A percentile compares a stretch with the other conserved stretches of the same genome.
Conservation (phyloP, 257 asterid species). For the Penstemon eatonii region DNA sequence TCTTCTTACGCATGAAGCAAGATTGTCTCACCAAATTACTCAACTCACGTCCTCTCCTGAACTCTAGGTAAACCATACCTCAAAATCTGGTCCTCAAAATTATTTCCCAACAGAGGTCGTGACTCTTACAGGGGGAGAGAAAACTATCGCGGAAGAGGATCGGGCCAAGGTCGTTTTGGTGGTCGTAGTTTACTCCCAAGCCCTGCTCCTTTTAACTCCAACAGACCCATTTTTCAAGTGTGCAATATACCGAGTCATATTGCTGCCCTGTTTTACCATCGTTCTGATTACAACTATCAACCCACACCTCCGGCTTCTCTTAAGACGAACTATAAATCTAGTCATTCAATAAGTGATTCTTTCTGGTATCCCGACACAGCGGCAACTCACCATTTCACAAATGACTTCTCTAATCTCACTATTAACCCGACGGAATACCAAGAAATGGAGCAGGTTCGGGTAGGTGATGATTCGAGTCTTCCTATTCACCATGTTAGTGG, state of each 20-base stretch:
- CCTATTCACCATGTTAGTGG: neutral
- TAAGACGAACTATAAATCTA: neutral
- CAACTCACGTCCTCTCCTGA: too few relatives aligned
- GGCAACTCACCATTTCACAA: neutral
- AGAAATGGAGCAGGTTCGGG: neutral
- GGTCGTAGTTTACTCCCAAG: too few relatives aligned
- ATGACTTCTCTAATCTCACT: neutral
- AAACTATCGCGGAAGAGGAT: too few relatives aligned
- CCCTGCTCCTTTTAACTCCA: too few relatives aligned
- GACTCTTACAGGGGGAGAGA: too few relatives aligned
- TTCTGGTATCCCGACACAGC: neutral
- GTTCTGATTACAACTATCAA: neutral
- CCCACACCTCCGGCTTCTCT: neutral
- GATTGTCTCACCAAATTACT: too few relatives aligned
- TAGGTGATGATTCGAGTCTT: neutral
- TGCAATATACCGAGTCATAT: neutral
- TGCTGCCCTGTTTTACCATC: neutral
- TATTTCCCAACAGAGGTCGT: too few relatives aligned
- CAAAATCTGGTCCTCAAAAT: too few relatives aligned
- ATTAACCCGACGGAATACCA: neutral
- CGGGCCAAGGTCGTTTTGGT: too few relatives aligned
- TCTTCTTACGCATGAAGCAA: too few relatives aligned
- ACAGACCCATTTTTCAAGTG: neutral
- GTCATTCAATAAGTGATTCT: too few relatives aligned
- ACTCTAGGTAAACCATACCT: too few relatives aligned